These are phyloP conservation scores for Aspergillus novoparasiticus DNA, from an alignment of 2,329 filamentous ascomycete genomes.

Conservation along the genomic window DNA sequence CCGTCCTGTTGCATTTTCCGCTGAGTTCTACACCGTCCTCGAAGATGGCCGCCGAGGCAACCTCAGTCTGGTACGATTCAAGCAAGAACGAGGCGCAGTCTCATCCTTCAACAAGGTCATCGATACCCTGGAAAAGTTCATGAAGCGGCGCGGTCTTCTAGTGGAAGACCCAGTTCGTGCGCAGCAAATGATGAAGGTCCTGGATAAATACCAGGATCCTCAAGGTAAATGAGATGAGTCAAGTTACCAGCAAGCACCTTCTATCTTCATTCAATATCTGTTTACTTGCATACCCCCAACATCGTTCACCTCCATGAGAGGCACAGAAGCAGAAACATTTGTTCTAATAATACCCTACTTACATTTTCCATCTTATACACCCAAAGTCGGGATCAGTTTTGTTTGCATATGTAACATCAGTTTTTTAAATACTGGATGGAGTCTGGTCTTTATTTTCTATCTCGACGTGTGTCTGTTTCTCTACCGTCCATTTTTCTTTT, in stretches of 20 bases:
- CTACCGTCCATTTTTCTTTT: background rate
- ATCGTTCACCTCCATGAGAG: background rate
- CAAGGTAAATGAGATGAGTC: background rate
- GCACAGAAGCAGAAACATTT: background rate
- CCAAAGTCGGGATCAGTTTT: background rate
- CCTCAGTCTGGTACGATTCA: slow-evolving; percentile 80
- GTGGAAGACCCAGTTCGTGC: slow-evolving; percentile 68
- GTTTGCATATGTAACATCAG: background rate
- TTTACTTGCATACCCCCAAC: background rate
- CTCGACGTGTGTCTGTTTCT: background rate
- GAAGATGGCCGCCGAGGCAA: slow-evolving; percentile 78
- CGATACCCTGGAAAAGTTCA: slow-evolving; percentile 71
- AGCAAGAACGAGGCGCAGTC: slow-evolving; percentile 87
- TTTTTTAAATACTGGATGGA: too few relatives aligned
- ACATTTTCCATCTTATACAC: background rate
- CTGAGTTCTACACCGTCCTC: slow-evolving; percentile 85
- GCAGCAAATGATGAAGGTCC: slow-evolving; percentile 64
- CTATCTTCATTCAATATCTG: background rate
- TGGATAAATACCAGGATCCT: slow-evolving; percentile 31
- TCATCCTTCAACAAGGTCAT: slow-evolving; percentile 85
- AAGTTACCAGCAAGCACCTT: background rate
- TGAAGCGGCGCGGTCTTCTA: slow-evolving; percentile 66
- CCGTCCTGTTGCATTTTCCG: slow-evolving; percentile 84
- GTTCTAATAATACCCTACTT: background rate
- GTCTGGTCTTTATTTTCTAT: background rate